Conservation (phyloP, 306 rosid genomes). For the Acmispon strigosus region DNA sequence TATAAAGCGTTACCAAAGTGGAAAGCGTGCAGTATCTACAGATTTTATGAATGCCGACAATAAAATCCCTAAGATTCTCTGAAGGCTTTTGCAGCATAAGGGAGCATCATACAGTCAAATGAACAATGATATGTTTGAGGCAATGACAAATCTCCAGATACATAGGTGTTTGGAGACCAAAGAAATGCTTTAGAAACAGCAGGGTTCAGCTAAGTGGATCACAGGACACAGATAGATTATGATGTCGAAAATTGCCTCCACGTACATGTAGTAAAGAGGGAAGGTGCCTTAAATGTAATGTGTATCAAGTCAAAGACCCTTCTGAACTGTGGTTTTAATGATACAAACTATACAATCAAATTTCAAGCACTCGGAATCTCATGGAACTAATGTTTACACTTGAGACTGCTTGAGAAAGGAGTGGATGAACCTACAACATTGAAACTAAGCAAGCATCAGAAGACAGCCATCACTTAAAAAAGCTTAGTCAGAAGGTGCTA, state of each 20-base stretch:
- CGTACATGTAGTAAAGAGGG: not conserved
- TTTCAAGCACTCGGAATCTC: no score
- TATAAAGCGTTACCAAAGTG: not conserved
- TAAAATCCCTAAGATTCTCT: not conserved
- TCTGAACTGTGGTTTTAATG: no score
- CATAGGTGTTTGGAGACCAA: not conserved
- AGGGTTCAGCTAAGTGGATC: not conserved
- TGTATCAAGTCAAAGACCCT: no score
- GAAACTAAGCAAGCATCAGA: no score
- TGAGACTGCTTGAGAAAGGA: no score
- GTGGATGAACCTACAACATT: no score
- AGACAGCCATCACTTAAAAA: no score
- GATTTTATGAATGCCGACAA: no score
- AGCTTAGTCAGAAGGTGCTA: no score
- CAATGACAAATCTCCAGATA: not conserved
- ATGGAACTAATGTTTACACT: no score
- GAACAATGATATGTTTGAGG: not conserved
- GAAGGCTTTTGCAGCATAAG: not conserved
- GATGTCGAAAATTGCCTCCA: not conserved
- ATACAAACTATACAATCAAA: no score
- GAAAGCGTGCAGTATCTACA: not conserved
- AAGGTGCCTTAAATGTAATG: not conserved
- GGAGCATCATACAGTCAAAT: not conserved
- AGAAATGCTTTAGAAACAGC: not conserved
- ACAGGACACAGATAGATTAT: not conserved